Conservation (phyloP, 768 basidiomycete genomes). For the Holtermannia corniformis region DNA sequence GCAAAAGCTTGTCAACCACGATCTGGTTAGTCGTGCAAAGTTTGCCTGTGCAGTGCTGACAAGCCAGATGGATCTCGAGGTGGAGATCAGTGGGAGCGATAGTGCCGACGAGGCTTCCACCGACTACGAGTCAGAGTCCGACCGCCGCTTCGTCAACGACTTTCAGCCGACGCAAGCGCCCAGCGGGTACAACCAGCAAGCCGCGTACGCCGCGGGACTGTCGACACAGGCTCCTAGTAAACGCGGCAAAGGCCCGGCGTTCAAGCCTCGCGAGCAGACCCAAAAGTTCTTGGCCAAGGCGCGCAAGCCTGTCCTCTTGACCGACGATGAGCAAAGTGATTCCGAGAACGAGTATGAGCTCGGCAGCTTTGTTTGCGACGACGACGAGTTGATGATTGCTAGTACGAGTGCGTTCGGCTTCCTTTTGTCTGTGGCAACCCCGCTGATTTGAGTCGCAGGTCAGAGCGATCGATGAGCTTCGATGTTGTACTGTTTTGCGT, state of each 20-base stretch:
- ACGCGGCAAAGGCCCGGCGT: constrained; percentile 16
- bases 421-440: too few species aligned
- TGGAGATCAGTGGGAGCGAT: constrained; percentile 24
- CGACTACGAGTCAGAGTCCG: constrained; percentile 21
- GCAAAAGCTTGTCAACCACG: not conserved
- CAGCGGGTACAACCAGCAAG: constrained; percentile 39
- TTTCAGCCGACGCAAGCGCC: constrained; percentile 42
- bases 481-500: too few species aligned
- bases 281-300: constrained; percentile 32
- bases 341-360: constrained; percentile 35
- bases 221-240: constrained; percentile 26
- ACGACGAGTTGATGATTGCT: constrained; percentile 26
- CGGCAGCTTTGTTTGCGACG: constrained; percentile 32
- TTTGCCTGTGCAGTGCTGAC: not conserved
- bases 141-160: constrained; percentile 37
- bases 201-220: constrained; percentile 34
- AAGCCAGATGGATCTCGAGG: constrained; percentile 30
- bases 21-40: constrained; percentile 2
- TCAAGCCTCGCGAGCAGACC: constrained; percentile 7
- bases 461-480: too few species aligned
- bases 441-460: too few species aligned
- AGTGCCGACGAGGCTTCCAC: constrained; percentile 15
- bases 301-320: constrained; percentile 27
- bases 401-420: constrained; percentile 3
- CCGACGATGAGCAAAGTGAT: constrained; percentile 24